Evolutionary conservation across 176 grass and related monocot species (phyloP).

Genomic region (Areca catechu): DNA sequence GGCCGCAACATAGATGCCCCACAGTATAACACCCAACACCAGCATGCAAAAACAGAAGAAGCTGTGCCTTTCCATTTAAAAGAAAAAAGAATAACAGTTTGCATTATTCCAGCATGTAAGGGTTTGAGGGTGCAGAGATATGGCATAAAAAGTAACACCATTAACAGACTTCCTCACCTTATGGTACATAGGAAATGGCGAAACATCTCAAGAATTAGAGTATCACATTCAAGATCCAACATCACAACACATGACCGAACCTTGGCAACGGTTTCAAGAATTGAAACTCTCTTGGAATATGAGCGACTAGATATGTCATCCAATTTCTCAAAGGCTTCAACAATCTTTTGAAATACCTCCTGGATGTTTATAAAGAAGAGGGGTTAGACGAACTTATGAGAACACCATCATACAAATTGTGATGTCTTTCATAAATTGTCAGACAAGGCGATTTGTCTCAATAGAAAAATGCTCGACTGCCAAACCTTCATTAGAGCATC

Average conservation of each 20-base stretch:
- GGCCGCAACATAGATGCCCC: too few species aligned
- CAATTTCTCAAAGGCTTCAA: constrained; percentile 61
- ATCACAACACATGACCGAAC: constrained; percentile 70
- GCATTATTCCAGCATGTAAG: too few species aligned
- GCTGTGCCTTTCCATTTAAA: too few species aligned
- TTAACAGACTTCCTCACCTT: constrained; percentile 28
- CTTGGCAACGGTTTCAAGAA: constrained; percentile 73
- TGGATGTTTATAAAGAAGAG: constrained; percentile 6
- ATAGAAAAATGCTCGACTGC: too few species aligned
- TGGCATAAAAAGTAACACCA: too few species aligned
- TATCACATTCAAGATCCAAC: constrained; percentile 79
- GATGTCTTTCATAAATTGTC: too few species aligned
- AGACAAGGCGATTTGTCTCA: too few species aligned
- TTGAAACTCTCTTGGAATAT: constrained; percentile 57
- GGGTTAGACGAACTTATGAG: neutral
- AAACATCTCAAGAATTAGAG: constrained; percentile 65
- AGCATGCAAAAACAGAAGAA: too few species aligned
- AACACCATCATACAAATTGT: too few species aligned
- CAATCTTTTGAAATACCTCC: constrained; percentile 68
- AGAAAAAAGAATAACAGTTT: too few species aligned
- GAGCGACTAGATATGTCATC: constrained; percentile 35
- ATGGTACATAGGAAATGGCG: constrained; percentile 49
- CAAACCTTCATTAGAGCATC: constrained; percentile 73
- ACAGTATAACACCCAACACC: too few species aligned
- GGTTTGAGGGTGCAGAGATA: too few species aligned